Evolutionary conservation across 768 basidiomycete species (phyloP), one percentile per base, ranked within the genome.

Genomic region (Phlebiopsis gigantea): DNA sequence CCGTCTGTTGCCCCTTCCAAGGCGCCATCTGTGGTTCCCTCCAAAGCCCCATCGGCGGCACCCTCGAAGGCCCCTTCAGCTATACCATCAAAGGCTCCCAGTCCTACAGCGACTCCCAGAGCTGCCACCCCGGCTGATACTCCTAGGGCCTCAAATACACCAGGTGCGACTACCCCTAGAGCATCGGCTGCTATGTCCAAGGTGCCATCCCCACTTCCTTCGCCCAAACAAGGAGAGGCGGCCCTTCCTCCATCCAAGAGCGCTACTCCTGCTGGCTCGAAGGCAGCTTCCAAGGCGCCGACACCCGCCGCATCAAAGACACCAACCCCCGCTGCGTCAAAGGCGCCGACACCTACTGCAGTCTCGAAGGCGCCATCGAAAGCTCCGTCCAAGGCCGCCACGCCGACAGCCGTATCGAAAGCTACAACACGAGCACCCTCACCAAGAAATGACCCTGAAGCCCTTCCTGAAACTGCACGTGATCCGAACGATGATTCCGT

Each of bases 361-460:
- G 52, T 30, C 3, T 62, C 63, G 29, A 57, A 57, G 43, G 48
- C 44, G 3, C 42, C 57, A 15, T 62, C 63, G 7, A 48, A 51
- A 10, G 47, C 56, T 25, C 30, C 41, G 5, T 63, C 65, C 42
- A 65, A 61, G 54, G 34, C 58, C 24, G 47, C 66, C 12, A 66
- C 65, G 12, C 60, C 65, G 4, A 54, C 39, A 19, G 51, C 55
- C 8, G 47, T 42, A 2, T 62, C 63, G 29, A 57, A 57, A 31
- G 48, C 44, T 15, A 28, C 57, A 7, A 62, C 63, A 9, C 50
- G 44, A 2, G 53, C 57, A 1, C 58, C 45, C 1, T 41, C 48
- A 5, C 56, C 56, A 25, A 58, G 34, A 26, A 21, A 21, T 19
- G 51, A 46, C n/a, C 44, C 51, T 2, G 46, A 53, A 22, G n/a